Conservation (phyloP, 768 basidiomycete genomes). For the Psilocybe sp. region DNA sequence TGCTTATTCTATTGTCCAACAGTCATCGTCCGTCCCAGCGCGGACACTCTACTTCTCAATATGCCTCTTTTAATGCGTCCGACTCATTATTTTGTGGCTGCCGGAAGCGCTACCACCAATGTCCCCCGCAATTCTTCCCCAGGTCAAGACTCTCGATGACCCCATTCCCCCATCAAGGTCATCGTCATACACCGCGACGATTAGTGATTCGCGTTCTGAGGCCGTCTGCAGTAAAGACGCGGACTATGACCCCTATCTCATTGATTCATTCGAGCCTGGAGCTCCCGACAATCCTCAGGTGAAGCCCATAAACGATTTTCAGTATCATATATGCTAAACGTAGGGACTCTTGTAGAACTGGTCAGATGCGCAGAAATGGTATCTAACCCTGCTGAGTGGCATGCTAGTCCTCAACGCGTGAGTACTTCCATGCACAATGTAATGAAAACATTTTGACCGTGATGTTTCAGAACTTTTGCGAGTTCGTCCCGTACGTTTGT, state of each 20-base stretch:
- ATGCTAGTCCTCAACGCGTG: constrained; percentile 56
- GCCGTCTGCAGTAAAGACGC: not conserved
- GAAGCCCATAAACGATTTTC: constrained; percentile 4
- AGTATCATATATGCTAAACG: not conserved
- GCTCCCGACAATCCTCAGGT: constrained; percentile 51
- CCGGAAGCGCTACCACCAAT: not conserved
- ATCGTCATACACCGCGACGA: not conserved
- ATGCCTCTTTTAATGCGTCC: not conserved
- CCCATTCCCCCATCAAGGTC: not conserved
- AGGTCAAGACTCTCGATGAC: not conserved
- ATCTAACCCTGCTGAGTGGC: constrained; percentile 45
- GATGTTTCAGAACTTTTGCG: constrained; percentile 51
- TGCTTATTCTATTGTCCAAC: not conserved
- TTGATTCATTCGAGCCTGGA: constrained; percentile 30
- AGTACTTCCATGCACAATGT: constrained; percentile 15
- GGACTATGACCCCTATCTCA: constrained; percentile 28
- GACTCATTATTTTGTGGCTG: not conserved
- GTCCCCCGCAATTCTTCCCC: not conserved
- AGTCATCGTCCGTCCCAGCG: not conserved
- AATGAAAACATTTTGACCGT: not conserved
- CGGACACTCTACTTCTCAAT: not conserved
- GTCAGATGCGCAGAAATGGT: constrained; percentile 45
- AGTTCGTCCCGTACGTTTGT: constrained; percentile 48
- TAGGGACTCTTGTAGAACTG: constrained; percentile 39
- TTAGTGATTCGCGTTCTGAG: not conserved